Base-by-base conservation (phyloP, 768 basidiomycete genomes). In the Naganishia kalamii region DNA sequence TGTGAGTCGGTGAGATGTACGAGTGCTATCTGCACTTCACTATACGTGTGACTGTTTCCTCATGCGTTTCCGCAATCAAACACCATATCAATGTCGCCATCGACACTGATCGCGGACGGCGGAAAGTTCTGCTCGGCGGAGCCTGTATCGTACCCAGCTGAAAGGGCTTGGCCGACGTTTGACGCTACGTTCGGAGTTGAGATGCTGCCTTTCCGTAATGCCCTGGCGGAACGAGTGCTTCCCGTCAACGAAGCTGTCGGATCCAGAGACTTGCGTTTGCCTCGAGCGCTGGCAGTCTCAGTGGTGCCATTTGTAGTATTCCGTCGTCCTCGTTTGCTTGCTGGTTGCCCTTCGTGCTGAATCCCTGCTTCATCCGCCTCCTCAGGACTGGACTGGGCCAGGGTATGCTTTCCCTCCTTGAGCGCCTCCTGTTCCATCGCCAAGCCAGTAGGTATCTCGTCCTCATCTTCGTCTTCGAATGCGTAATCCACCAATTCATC, bases 381-480 rank as follows among this genome's bases (percentile, higher is more conserved):
- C 8, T 57, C 54, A n/a, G 37, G 37, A n/a, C 35, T 57, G 11
- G 1, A n/a, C 35, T 57, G 54, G 5, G 32, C 15, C 13, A 25
- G 23, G 13, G 35, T 25, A 27, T 37, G 33, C 13, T 57, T 21
- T 3, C 37, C 54, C 21, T 57, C 21, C 6, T 27, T 10, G 7
- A 37, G 21, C 7, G 37, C 21, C 37, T 57, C 54, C 23, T 57
- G 54, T 21, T 33, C 54, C 54, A 27, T 57, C 35, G 54, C 54
- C 8, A 61, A 15, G 3, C 64, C 64, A 15, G 64, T 65, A 5
- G 66, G 66, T 19, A 76, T 76, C 65, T 79, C 80, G 49, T 74
- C 77, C 25, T 77, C 80, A 15, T 73, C 75, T 54, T 76, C 79
- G 70, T 70, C 80, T 47, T 68, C 71, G 30, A 70, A 76, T 37